Evolutionary conservation across 2,329 filamentous ascomycete genomes (phyloP), one percentile per base, ranked within the genome.

Genomic region (Diaporthe sp.): DNA sequence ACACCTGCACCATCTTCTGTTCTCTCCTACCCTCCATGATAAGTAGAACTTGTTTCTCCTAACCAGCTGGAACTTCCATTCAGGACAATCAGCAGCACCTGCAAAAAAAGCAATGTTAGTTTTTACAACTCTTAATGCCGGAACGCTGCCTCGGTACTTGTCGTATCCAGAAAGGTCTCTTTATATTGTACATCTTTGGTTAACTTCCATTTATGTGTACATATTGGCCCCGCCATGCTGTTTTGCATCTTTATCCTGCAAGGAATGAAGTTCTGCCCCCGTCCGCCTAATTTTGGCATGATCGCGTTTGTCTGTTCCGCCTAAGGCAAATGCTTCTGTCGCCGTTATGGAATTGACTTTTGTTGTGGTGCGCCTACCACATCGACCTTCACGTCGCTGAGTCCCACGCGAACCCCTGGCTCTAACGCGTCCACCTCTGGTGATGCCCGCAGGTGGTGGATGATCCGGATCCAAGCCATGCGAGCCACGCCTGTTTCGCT

Each of bases 401-500:
- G 37, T 37, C 25, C 50, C 37, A 32, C 47, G 35, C 19, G 69
- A 70, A 51, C 72, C 42, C 22, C 75, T 47, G 25, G 22, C 37
- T 58, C 65, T 39, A 17, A 30, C 71, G n/a, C 47, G 72, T 35
- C 66, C 65, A 37, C 59, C 71, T 50, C 61, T 72, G 9, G 37
- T 47, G 15, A 53, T 30, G 19, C 63, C 61, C 30, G 61, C 25
- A 27, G 72, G 66, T 56, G 61, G 74, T 30, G 47, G 59, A 39
- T 72, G 55, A 22, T 74, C 68, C 7, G 74, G 66, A 22, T 75
- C 71, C 22, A 39, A 37, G 1, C 66, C 73, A 22, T 42, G 25
- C 56, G 71, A 73, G 19, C 53, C 63, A 7, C 68, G 65, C 10
- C 65, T 72, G 58, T 75, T 75, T 30, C 73, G 71, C 65, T 75